Evolutionary conservation across 2,329 filamentous ascomycete species (phyloP).

Genomic region (Pseudocercospora fijiensis): DNA sequence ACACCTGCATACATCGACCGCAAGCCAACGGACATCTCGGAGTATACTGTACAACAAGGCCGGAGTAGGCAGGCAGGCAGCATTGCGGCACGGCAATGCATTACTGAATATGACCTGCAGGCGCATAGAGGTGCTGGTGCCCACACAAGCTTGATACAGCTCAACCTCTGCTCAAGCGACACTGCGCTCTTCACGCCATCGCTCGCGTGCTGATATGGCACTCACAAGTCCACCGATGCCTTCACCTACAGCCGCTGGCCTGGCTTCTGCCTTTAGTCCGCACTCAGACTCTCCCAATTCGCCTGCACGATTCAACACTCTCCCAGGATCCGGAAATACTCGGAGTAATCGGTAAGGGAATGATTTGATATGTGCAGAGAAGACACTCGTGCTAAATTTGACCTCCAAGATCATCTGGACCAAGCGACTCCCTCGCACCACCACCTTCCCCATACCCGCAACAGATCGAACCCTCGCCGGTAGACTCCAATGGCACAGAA

Average conservation of each 20-base stretch:
- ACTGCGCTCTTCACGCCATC: background rate
- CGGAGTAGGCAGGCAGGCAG: slow-evolving; percentile 11
- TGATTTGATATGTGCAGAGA: background rate
- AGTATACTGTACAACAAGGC: slow-evolving; percentile 2
- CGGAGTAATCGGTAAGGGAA: slow-evolving; percentile 40
- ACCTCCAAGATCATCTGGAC: slow-evolving; percentile 45
- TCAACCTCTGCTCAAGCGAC: background rate
- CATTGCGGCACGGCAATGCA: slow-evolving; percentile 12
- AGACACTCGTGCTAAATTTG: background rate
- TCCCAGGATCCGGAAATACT: slow-evolving; percentile 38
- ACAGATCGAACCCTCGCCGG: slow-evolving; percentile 75
- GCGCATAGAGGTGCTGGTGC: slow-evolving; percentile 1
- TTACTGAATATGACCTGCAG: slow-evolving; percentile 1
- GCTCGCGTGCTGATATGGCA: slow-evolving; percentile 28
- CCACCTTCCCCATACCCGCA: slow-evolving; percentile 56
- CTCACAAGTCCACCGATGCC: slow-evolving; percentile 47
- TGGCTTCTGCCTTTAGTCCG: slow-evolving; percentile 51
- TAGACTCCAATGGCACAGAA: slow-evolving; percentile 81
- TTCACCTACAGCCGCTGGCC: slow-evolving; percentile 39
- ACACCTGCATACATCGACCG: slow-evolving; percentile 12
- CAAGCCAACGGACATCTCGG: background rate
- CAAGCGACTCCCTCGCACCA: slow-evolving; percentile 49
- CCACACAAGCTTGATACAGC: slow-evolving; percentile 5
- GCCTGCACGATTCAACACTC: slow-evolving; percentile 46
- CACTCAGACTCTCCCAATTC: slow-evolving; percentile 54